Conservation (phyloP, 768 basidiomycete genomes). For the Lentinus brumalis region DNA sequence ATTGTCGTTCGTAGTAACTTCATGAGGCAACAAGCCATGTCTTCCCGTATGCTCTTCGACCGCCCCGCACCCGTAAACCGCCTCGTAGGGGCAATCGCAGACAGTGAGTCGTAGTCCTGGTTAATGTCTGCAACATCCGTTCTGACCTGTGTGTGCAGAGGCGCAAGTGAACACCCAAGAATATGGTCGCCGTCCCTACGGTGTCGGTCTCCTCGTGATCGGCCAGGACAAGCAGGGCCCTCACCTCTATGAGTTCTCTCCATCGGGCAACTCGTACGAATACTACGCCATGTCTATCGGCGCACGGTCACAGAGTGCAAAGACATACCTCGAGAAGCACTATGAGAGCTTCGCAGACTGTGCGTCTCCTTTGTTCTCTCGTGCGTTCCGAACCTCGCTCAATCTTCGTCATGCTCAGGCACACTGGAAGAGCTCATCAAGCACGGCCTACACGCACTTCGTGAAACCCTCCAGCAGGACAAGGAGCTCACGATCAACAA, state of each 20-base stretch:
- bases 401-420: conserved; percentile 44
- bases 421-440: conserved; percentile 84
- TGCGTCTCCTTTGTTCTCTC: conserved; percentile 42
- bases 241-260: conserved; percentile 97
- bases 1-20: conserved; percentile 69
- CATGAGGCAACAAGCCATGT: conserved; percentile 99
- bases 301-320: conserved; percentile 96
- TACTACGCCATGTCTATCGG: conserved; percentile 99
- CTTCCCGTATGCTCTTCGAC: conserved; percentile 92
- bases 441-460: conserved; percentile 92
- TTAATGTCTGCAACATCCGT: background rate
- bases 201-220: conserved; percentile 97
- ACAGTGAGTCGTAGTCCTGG: conserved; percentile 62
- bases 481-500: conserved; percentile 93
- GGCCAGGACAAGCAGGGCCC: conserved; percentile 96
- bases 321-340: conserved; percentile 96
- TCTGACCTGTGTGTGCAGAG: conserved; percentile 49
- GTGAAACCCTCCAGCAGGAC: conserved; percentile 98
- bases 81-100: conserved; percentile 90
- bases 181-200: conserved; percentile 96
- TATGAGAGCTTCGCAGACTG: conserved; percentile 86
- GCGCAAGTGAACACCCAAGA: conserved; percentile 99
- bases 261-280: conserved; percentile 95
- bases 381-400: background rate
- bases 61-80: conserved; percentile 93